A percentile compares a stretch with the other conserved stretches of the same genome.
phyloP scores from a whole-genome alignment of 768 basidiomycete species.

The Leucogyrophana mollusca region DNA sequence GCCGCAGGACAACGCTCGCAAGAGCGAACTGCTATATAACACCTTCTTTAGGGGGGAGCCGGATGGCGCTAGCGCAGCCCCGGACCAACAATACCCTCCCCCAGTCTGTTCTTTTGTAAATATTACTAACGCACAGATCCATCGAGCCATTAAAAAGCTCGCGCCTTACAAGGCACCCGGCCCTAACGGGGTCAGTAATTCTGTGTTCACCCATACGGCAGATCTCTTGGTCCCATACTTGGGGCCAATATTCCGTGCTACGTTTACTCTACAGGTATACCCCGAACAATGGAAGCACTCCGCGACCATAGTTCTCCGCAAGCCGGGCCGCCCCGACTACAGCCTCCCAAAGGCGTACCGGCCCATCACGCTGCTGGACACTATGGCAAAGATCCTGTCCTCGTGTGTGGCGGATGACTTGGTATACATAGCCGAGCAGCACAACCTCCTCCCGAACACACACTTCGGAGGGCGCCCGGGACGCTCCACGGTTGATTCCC shows the following conservation, averaged over 20 bases:
- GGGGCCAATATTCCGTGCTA: background rate
- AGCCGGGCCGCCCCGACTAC: conserved; percentile 35
- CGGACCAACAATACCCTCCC: background rate
- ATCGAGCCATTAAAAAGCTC: conserved; percentile 20
- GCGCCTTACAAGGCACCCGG: conserved; percentile 35
- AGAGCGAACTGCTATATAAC: conserved; percentile 11
- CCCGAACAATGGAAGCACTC: conserved; percentile 27
- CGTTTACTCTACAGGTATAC: conserved; percentile 1
- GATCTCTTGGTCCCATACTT: conserved; percentile 25
- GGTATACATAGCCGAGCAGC: background rate
- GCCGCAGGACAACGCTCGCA: conserved; percentile 8
- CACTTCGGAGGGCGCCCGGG: conserved; percentile 26
- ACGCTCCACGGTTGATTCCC: conserved; percentile 20
- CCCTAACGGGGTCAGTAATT: conserved; percentile 28
- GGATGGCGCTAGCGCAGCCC: background rate
- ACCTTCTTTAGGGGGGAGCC: conserved; percentile 17
- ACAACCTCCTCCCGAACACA: background rate
- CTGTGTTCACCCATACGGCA: conserved; percentile 25
- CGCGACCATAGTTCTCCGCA: conserved; percentile 29
- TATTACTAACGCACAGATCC: conserved; percentile 25
- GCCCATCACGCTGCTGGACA: background rate
- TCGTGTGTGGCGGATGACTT: background rate
- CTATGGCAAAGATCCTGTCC: background rate
- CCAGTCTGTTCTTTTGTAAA: background rate
- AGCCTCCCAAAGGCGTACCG: conserved; percentile 28